These are phyloP conservation scores for Capsella bursapastoris DNA, from an alignment of 345 rosid species.

Conservation along the genomic window DNA sequence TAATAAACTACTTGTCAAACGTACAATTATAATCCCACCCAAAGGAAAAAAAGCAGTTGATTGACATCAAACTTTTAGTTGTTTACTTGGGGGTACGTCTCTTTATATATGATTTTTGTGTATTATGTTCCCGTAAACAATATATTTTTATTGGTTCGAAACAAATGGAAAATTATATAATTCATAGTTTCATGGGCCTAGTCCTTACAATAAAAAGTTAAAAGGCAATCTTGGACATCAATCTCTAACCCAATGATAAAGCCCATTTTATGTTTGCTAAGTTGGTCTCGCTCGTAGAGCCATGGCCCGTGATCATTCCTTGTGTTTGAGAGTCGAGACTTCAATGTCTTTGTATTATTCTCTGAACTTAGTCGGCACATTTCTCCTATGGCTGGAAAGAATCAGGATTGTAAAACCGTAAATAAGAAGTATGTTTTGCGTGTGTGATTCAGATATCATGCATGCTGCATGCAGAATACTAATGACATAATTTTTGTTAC, in stretches of 20 bases:
- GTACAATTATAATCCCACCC: background rate
- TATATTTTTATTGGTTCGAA: background rate
- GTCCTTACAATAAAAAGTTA: background rate
- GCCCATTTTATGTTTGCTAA: background rate
- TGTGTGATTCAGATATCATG: background rate
- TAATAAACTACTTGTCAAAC: background rate
- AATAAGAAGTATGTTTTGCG: background rate
- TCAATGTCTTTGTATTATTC: background rate
- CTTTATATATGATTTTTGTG: background rate
- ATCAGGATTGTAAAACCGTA: background rate
- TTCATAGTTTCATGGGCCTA: constrained; percentile 3
- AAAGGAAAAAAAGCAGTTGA: background rate
- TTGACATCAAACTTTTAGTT: constrained; percentile 1
- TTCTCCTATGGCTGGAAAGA: background rate
- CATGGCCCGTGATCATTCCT: background rate
- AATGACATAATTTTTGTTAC: background rate
- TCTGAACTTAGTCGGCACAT: background rate
- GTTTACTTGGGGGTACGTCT: constrained; percentile 1
- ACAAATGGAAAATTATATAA: background rate
- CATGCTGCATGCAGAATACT: background rate
- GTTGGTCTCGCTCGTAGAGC: constrained; percentile 13
- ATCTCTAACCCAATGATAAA: background rate
- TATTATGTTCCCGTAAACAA: background rate
- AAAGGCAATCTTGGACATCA: background rate
- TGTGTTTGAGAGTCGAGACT: background rate